Base-by-base conservation (phyloP, 768 basidiomycete species). In the Exsudoporus frostii region DNA sequence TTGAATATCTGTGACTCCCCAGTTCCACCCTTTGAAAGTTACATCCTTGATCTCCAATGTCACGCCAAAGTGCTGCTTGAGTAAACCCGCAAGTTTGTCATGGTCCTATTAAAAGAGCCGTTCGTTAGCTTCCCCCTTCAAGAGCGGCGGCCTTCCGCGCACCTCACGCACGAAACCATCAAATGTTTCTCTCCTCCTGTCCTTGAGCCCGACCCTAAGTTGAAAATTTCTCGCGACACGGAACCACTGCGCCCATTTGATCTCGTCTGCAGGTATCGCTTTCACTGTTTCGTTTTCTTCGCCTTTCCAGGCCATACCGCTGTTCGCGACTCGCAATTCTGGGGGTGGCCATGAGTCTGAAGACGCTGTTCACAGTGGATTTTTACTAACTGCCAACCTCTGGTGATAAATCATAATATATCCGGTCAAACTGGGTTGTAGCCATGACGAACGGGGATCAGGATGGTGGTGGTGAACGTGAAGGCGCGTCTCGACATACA, bases 21-120 rank as follows among this genome's bases (percentile, higher is more conserved):
- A 98, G 69, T 99, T 98, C 93, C 93, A 98, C 1, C 97, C 97
- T 67, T 91, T 94, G 68, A 95, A 83, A 13, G 90, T 86, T 17
- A 85, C 78, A 59, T 99, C 97, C 68, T 85, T 86, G 5, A 79
- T 81, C 67, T 98, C 97, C 22, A 98, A 76, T 4, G 88, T 83
- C 53, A 96, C 76, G 39, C 80, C 82, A 73, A 93, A 98, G 71
- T 93, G 84, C 56, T 89, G 90, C 71, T 96, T 95, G 59, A 97
- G 72, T 39, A 95, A 67, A 46, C 79, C 74, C 5, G 85, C 76
- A n/a, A 98, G 66, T 57, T 86, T 88, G 53, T 98, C 97, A 53
- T 92, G 88, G 69, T 99, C 96, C 92, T 97, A 63, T 24, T 34
- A 38, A 2, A 7, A 46, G 20, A 2, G 19, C 0, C 7, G 17